Conservation (phyloP, 106 monocot genomes). For the Phalaenopsis aphrodite region DNA sequence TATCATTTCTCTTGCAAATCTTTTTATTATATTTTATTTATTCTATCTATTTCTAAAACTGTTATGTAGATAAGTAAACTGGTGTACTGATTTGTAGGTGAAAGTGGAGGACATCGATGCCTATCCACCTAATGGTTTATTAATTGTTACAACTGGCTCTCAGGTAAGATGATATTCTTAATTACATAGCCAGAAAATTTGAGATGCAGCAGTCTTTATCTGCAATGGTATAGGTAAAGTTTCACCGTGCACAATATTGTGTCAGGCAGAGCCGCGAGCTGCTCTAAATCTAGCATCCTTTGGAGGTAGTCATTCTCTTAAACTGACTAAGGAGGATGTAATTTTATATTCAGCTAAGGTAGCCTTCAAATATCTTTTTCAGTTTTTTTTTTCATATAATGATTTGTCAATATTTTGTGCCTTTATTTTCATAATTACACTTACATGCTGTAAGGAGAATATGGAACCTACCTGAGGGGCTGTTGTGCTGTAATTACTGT, state of each 20-base stretch:
- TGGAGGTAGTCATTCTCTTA: slow-evolving; percentile 92
- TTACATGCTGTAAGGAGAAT: background rate
- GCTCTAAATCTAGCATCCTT: slow-evolving; percentile 98
- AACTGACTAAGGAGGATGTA: slow-evolving; percentile 78
- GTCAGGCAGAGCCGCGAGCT: slow-evolving; percentile 95
- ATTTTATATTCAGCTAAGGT: slow-evolving; percentile 99
- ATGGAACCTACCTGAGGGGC: background rate
- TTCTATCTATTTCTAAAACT: background rate
- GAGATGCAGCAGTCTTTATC: background rate
- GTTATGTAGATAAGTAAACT: background rate
- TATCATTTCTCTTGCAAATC: background rate
- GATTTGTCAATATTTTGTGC: background rate
- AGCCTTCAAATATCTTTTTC: background rate
- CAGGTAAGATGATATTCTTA: slow-evolving; percentile 59
- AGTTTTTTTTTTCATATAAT: background rate
- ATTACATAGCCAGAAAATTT: background rate
- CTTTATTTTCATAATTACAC: background rate
- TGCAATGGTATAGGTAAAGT: slow-evolving; percentile 8
- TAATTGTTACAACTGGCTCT: slow-evolving; percentile 97
- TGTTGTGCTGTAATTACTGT: background rate
- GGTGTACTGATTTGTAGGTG: slow-evolving; percentile 40
- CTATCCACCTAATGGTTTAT: slow-evolving; percentile 90
- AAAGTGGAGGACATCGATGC: slow-evolving; percentile 98
- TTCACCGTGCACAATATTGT: slow-evolving; percentile 23
- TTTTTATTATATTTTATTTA: background rate